Percentiles rank a stretch among this genome's conserved stretches.
These are phyloP conservation scores for Penicillium sumatraense DNA, from an alignment of 2,329 filamentous ascomycete species.

Conservation along the genomic window DNA sequence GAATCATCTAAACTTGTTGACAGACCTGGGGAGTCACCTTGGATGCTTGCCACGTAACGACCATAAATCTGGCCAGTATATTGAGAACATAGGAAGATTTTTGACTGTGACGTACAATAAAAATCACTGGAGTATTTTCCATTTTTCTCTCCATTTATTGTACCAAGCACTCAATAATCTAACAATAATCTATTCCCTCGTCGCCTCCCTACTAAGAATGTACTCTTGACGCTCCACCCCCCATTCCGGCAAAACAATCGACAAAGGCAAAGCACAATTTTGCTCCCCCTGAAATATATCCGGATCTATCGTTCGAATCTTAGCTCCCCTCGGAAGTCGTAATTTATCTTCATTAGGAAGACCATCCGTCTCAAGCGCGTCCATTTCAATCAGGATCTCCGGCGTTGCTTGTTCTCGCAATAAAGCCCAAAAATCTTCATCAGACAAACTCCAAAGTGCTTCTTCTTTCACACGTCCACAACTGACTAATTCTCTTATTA, in stretches of 20 bases:
- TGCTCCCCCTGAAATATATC: conserved; percentile 27
- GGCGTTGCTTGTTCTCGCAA: conserved; percentile 29
- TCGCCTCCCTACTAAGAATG: conserved; percentile 17
- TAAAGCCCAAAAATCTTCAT: conserved; percentile 41
- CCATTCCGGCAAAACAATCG: conserved; percentile 21
- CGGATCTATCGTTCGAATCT: conserved; percentile 40
- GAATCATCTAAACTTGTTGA: too few relatives aligned
- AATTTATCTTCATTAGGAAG: conserved; percentile 26
- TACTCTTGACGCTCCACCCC: conserved; percentile 23
- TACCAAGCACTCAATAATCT: too few relatives aligned
- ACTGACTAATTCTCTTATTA: conserved; percentile 37
- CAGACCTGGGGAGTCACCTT: too few relatives aligned
- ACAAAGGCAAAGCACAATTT: conserved; percentile 17
- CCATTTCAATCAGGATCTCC: conserved; percentile 10
- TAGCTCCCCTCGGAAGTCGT: conserved; percentile 31
- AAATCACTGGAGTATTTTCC: too few relatives aligned
- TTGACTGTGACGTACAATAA: too few relatives aligned
- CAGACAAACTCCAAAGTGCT: conserved; percentile 40
- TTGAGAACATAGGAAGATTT: too few relatives aligned
- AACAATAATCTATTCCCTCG: conserved; percentile 10
- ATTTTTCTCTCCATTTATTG: too few relatives aligned
- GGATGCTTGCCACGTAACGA: too few relatives aligned
- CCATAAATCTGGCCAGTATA: too few relatives aligned
- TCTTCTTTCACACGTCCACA: conserved; percentile 31
- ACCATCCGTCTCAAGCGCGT: conserved; percentile 11